Conservation (phyloP, 345 rosid genomes). For the Pistacia atlantica region DNA sequence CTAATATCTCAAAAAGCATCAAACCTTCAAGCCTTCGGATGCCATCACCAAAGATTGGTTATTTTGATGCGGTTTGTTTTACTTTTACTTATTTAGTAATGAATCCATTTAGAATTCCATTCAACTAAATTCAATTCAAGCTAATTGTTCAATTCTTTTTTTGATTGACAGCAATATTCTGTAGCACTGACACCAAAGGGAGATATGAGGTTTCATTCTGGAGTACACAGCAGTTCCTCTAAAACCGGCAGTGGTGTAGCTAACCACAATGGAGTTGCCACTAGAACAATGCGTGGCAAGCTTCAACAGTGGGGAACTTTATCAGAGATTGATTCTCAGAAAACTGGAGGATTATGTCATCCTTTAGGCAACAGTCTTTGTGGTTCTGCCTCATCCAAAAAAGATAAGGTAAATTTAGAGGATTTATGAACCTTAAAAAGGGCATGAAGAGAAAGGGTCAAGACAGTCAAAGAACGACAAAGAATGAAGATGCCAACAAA, state of each 20-base stretch:
- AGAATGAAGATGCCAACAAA: slow-evolving; percentile 12
- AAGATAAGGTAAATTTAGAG: slow-evolving; percentile 3
- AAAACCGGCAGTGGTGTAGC: slow-evolving; percentile 1
- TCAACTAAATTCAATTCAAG: neutral
- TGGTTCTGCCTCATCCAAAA: slow-evolving; percentile 2
- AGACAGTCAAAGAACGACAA: slow-evolving; percentile 20
- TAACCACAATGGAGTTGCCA: slow-evolving; percentile 15
- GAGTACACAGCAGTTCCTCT: slow-evolving; percentile 12
- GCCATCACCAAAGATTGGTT: slow-evolving; percentile 56
- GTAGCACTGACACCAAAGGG: slow-evolving; percentile 15
- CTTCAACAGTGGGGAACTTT: slow-evolving; percentile 19
- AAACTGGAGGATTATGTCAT: neutral
- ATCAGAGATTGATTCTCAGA: slow-evolving; percentile 3
- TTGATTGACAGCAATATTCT: slow-evolving; percentile 26
- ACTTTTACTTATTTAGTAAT: neutral
- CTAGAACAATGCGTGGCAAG: slow-evolving; percentile 18
- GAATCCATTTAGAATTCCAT: neutral
- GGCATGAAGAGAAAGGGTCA: slow-evolving; percentile 7
- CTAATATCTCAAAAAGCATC: slow-evolving; percentile 16
- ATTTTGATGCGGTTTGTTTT: slow-evolving; percentile 45
- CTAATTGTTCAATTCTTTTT: neutral
- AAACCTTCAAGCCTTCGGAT: slow-evolving; percentile 40
- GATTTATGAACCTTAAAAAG: neutral
- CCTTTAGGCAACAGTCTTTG: slow-evolving; percentile 2
- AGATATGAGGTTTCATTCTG: slow-evolving; percentile 27